These are phyloP conservation scores for Digitaria exilis DNA, from an alignment of 202 grass and related monocot genomes.

Conservation along the genomic window DNA sequence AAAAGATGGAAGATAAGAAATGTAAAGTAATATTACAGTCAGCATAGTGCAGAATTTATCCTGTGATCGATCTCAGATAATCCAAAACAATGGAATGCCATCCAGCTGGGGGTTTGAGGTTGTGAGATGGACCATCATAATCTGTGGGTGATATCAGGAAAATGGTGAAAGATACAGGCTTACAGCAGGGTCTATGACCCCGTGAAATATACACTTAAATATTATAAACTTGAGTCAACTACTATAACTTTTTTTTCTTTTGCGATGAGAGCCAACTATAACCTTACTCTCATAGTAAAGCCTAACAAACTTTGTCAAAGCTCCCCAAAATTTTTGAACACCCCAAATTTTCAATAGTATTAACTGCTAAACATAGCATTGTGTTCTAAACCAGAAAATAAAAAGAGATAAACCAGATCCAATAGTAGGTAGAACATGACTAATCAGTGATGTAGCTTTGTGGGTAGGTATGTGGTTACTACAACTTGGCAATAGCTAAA, in stretches of 20 bases:
- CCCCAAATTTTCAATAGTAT: not conserved
- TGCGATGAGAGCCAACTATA: not conserved
- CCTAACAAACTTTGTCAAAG: not conserved
- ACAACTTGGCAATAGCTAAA: slow-evolving; percentile 5
- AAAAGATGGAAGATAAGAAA: slow-evolving; percentile 16
- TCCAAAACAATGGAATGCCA: slow-evolving; percentile 27
- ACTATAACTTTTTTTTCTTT: too few relatives aligned
- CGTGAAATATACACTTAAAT: not conserved
- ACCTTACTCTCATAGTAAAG: not conserved
- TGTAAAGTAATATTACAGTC: slow-evolving; percentile 28
- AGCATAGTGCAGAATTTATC: slow-evolving; percentile 39
- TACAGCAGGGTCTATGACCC: not conserved
- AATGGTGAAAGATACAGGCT: not conserved
- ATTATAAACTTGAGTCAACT: not conserved
- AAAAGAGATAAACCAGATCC: not conserved
- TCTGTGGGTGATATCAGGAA: not conserved
- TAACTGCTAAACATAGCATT: slow-evolving; percentile 2
- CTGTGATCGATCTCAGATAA: slow-evolving; percentile 33
- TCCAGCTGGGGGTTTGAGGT: slow-evolving; percentile 9
- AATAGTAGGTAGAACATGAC: not conserved
- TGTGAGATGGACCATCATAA: slow-evolving; percentile 31
- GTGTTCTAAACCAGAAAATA: slow-evolving; percentile 1
- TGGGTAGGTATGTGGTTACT: not conserved
- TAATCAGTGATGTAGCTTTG: slow-evolving; percentile 4
- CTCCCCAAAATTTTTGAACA: not conserved